Conservation (phyloP, 2,329 filamentous ascomycete species). For the Coniochaeta ligniaria region DNA sequence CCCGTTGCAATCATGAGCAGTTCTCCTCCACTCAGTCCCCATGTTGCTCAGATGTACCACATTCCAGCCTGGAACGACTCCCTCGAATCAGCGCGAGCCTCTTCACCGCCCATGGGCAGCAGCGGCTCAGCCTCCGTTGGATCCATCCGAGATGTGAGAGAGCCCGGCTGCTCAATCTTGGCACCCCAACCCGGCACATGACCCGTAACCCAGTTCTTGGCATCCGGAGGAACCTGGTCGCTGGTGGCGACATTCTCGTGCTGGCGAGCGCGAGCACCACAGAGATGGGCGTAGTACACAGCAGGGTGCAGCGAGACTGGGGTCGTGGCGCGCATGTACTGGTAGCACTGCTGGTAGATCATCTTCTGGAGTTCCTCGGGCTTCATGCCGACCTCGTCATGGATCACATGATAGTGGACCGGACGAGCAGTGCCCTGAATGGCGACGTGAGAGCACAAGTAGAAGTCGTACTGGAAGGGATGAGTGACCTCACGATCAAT, state of each 20-base stretch:
- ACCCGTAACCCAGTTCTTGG: constrained; percentile 31
- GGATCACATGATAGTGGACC: constrained; percentile 83
- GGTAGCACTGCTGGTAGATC: constrained; percentile 92
- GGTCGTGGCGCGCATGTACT: constrained; percentile 86
- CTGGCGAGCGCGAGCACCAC: constrained; percentile 68
- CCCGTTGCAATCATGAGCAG: neutral
- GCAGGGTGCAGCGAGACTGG: constrained; percentile 85
- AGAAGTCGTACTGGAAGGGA: constrained; percentile 87
- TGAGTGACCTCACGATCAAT: constrained; percentile 88
- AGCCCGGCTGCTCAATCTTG: constrained; percentile 13
- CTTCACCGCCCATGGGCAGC: constrained; percentile 17
- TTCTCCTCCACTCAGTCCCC: neutral
- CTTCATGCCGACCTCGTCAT: constrained; percentile 67
- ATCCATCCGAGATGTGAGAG: constrained; percentile 6
- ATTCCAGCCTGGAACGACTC: constrained; percentile 28
- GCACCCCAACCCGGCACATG: constrained; percentile 30
- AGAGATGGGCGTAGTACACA: constrained; percentile 93
- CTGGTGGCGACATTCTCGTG: constrained; percentile 55
- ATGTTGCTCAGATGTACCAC: constrained; percentile 32
- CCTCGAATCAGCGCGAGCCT: constrained; percentile 9
- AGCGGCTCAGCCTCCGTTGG: constrained; percentile 16
- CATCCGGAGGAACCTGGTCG: constrained; percentile 33
- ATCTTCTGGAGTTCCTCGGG: constrained; percentile 72
- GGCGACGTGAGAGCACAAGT: constrained; percentile 55
- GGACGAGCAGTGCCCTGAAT: constrained; percentile 93